Percentiles rank a stretch among this genome's conserved stretches.
phyloP scores from a whole-genome alignment of 139 green algal genomes.

The Haematococcus sp. region DNA sequence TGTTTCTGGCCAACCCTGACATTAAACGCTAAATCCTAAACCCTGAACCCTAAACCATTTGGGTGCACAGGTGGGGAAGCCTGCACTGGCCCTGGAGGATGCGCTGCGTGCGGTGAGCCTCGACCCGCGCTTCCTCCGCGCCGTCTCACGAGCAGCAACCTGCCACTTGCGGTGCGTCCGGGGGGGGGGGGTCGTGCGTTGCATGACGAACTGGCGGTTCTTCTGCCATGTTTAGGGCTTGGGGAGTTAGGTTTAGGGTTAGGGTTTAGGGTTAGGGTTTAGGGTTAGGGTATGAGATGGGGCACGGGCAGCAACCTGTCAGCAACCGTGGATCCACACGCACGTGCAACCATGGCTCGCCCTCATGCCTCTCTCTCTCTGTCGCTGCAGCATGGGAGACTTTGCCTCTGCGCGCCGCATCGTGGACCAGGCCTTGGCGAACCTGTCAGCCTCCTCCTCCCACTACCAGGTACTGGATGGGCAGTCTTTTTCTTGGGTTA shows the following conservation, averaged over 20 bases:
- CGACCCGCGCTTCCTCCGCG: conserved; percentile 40
- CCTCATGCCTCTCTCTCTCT: too few species aligned
- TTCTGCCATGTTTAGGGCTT: too few species aligned
- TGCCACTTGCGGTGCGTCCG: conserved; percentile 31
- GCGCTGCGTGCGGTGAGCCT: conserved; percentile 26
- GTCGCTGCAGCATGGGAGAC: conserved; percentile 39
- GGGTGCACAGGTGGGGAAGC: conserved; percentile 16
- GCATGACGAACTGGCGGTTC: background rate
- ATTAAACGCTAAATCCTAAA: too few species aligned
- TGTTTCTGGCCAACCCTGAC: too few species aligned
- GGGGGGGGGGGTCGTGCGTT: background rate
- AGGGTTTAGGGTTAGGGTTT: too few species aligned
- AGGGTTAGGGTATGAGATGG: too few species aligned
- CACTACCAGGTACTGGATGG: conserved; percentile 24
- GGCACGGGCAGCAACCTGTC: too few species aligned
- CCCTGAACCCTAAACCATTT: too few species aligned
- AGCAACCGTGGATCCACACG: too few species aligned
- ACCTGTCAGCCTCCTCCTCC: conserved; percentile 18
- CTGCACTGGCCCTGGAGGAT: conserved; percentile 27
- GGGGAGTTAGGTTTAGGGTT: too few species aligned
- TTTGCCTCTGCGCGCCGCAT: conserved; percentile 25
- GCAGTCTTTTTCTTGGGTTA: too few species aligned
- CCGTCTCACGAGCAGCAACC: conserved; percentile 28
- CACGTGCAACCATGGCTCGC: too few species aligned
- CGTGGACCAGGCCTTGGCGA: conserved; percentile 19